A percentile compares a stretch with the other conserved stretches of the same genome.
Evolutionary conservation across 2,329 filamentous ascomycete species (phyloP).

Genomic region (Colletotrichum higginsianum): DNA sequence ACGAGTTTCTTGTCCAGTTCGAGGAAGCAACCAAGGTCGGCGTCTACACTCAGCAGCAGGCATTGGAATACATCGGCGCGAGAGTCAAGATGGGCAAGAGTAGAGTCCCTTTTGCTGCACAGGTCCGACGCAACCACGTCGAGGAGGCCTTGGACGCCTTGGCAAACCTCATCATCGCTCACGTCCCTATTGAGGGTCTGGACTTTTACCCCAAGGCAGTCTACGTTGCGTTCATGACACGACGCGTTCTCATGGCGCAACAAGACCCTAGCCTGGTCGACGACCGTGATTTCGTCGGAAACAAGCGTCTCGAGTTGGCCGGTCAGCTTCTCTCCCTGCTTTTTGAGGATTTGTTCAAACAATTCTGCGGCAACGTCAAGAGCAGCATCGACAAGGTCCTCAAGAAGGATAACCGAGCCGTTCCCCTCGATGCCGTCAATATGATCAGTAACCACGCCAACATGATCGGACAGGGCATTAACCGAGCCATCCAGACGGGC

Average conservation of each 20-base stretch:
- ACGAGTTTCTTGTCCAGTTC: slow-evolving; percentile 95
- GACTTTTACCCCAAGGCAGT: slow-evolving; percentile 98
- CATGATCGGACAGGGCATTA: slow-evolving; percentile 92
- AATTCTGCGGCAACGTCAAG: slow-evolving; percentile 90
- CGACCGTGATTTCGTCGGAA: slow-evolving; percentile 97
- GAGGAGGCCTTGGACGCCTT: slow-evolving; percentile 95
- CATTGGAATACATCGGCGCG: slow-evolving; percentile 90
- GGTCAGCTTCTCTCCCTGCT: slow-evolving; percentile 93
- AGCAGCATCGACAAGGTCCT: slow-evolving; percentile 95
- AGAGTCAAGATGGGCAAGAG: slow-evolving; percentile 88
- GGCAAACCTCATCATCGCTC: slow-evolving; percentile 92
- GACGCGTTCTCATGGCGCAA: slow-evolving; percentile 94
- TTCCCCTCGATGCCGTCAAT: slow-evolving; percentile 88
- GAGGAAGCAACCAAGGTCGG: slow-evolving; percentile 89
- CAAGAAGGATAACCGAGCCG: slow-evolving; percentile 91
- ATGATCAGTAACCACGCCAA: slow-evolving; percentile 89
- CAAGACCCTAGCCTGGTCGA: slow-evolving; percentile 92
- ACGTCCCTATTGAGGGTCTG: slow-evolving; percentile 90
- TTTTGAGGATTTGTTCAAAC: slow-evolving; percentile 98
- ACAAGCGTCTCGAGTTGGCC: slow-evolving; percentile 95
- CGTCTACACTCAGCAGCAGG: slow-evolving; percentile 94
- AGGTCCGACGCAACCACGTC: slow-evolving; percentile 81
- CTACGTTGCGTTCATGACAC: slow-evolving; percentile 97
- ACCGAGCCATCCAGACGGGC: slow-evolving; percentile 95
- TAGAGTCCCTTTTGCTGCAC: slow-evolving; percentile 63